phyloP scores from a whole-genome alignment of 129 eudicot genomes.

The Apium graveolens region DNA sequence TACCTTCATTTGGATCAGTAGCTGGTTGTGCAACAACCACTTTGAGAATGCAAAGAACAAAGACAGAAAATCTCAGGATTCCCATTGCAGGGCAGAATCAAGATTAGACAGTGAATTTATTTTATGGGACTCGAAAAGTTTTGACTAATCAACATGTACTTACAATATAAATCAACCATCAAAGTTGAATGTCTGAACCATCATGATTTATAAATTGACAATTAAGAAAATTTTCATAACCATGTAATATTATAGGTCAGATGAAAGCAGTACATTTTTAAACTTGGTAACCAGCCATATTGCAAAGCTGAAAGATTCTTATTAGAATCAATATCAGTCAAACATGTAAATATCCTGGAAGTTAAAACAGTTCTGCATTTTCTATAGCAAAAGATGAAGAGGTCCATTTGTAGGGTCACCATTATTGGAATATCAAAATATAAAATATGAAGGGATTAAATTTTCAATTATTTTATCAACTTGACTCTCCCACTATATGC shows the following conservation, averaged over 20 bases:
- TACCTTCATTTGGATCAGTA: conserved; percentile 56
- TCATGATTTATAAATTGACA: not conserved
- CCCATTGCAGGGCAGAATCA: conserved; percentile 25
- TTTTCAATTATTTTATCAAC: not conserved
- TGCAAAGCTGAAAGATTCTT: not conserved
- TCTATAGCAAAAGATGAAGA: not conserved
- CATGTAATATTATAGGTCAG: not conserved
- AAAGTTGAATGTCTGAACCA: not conserved
- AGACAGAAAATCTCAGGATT: conserved; percentile 35
- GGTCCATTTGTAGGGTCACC: not conserved
- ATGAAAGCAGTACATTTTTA: not conserved
- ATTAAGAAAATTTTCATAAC: not conserved
- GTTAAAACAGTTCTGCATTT: not conserved
- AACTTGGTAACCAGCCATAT: not conserved
- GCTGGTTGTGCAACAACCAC: conserved; percentile 36
- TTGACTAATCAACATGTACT: not conserved
- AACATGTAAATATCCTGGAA: not conserved
- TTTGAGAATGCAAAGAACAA: conserved; percentile 26
- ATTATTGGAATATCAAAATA: not conserved
- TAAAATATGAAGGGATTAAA: not conserved
- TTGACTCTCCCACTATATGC: not conserved
- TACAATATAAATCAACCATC: not conserved
- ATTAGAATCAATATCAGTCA: not conserved
- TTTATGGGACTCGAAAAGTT: conserved; percentile 1
- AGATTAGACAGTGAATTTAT: not conserved